phyloP scores from a whole-genome alignment of 805 yeast genomes.

The Candida gorgasii region DNA sequence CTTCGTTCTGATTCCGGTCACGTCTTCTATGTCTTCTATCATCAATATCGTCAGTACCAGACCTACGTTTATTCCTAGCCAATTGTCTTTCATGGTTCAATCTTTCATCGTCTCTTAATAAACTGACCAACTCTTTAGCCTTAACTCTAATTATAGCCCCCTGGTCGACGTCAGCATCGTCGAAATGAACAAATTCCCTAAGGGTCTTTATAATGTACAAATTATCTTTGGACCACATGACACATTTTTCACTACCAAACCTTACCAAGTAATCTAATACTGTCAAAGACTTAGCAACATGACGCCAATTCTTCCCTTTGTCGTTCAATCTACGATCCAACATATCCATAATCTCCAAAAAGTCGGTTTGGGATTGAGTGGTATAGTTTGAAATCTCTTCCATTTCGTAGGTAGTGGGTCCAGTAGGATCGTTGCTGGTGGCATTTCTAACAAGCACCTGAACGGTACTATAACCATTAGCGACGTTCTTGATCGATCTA shows the following conservation, averaged over 20 bases:
- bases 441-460: conserved; percentile 91
- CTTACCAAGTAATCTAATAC: conserved; percentile 86
- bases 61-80: conserved; percentile 23
- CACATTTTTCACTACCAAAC: conserved; percentile 85
- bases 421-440: conserved; percentile 82
- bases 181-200: conserved; percentile 83
- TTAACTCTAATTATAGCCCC: conserved; percentile 85
- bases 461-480: conserved; percentile 83
- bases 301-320: conserved; percentile 97
- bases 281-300: conserved; percentile 86
- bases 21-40: conserved; percentile 21
- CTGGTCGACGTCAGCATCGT: conserved; percentile 77
- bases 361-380: conserved; percentile 65
- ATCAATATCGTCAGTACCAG: conserved; percentile 25
- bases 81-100: conserved; percentile 65
- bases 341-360: conserved; percentile 91
- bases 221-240: conserved; percentile 88
- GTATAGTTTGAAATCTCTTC: conserved; percentile 80
- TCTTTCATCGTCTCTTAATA: conserved; percentile 80
- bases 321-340: conserved; percentile 88
- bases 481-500: conserved; percentile 83
- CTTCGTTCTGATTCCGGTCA: conserved; percentile 18
- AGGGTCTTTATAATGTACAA: conserved; percentile 84
- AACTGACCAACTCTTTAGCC: conserved; percentile 83
- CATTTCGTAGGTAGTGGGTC: conserved; percentile 81